These are phyloP conservation scores for Yamadazyma friedrichii DNA, from an alignment of 1,139 yeast genomes.

Conservation along the genomic window DNA sequence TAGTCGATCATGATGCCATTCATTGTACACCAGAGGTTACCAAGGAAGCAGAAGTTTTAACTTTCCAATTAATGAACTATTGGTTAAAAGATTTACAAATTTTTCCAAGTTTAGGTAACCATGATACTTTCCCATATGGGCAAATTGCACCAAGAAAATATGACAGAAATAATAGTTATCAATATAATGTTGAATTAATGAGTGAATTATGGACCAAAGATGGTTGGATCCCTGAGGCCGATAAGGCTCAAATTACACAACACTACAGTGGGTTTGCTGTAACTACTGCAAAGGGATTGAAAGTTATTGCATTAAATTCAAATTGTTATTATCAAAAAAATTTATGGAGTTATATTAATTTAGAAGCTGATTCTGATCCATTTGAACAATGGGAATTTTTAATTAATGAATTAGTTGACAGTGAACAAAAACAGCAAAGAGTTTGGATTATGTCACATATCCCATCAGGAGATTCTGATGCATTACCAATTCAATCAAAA, in stretches of 20 bases:
- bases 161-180: constrained; percentile 45
- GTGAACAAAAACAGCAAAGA: constrained; percentile 56
- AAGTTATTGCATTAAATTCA: constrained; percentile 64
- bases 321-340: constrained; percentile 67
- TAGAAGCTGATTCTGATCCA: constrained; percentile 52
- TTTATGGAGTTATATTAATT: constrained; percentile 59
- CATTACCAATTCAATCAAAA: constrained; percentile 61
- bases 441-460: constrained; percentile 76
- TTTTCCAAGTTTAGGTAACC: constrained; percentile 68
- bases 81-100: constrained; percentile 56
- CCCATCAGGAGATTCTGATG: constrained; percentile 54
- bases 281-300: constrained; percentile 55
- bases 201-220: constrained; percentile 53
- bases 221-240: constrained; percentile 34
- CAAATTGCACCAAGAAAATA: constrained; percentile 54
- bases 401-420: constrained; percentile 56
- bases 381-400: constrained; percentile 66
- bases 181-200: constrained; percentile 62
- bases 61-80: constrained; percentile 54
- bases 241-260: constrained; percentile 19
- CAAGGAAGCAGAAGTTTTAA: constrained; percentile 50
- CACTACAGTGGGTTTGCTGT: constrained; percentile 67
- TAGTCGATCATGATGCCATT: constrained; percentile 58
- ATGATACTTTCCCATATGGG: constrained; percentile 72
- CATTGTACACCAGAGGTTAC: constrained; percentile 49